A percentile compares a stretch with the other conserved stretches of the same genome.
Evolutionary conservation across 306 rosid species (phyloP).

Genomic region (Castanospermum australe): DNA sequence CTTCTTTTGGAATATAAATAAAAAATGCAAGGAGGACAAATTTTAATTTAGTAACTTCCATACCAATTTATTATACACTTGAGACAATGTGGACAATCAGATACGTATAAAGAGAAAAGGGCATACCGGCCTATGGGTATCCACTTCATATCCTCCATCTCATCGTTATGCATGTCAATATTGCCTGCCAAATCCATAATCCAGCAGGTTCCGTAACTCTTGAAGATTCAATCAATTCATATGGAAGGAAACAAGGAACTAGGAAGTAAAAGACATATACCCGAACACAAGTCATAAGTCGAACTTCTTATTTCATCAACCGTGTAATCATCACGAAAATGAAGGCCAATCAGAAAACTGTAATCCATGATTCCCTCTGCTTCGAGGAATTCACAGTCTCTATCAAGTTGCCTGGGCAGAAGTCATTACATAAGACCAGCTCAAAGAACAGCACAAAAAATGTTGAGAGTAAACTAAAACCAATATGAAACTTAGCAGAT

Average conservation of each 20-base stretch:
- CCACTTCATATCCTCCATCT: slow-evolving; percentile 37
- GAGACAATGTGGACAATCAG: slow-evolving; percentile 11
- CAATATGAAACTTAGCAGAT: not conserved
- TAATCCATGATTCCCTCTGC: slow-evolving; percentile 64
- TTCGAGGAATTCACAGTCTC: slow-evolving; percentile 55
- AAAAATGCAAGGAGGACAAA: not conserved
- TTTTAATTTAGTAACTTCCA: not conserved
- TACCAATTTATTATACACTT: slow-evolving; percentile 1
- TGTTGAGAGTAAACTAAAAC: not conserved
- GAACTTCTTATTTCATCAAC: slow-evolving; percentile 34
- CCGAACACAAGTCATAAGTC: slow-evolving; percentile 22
- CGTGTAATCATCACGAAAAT: slow-evolving; percentile 42
- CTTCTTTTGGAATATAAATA: not conserved
- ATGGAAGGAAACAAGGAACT: not conserved
- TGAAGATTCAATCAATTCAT: slow-evolving; percentile 7
- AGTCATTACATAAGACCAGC: slow-evolving; percentile 24
- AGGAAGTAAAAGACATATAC: slow-evolving; percentile 28
- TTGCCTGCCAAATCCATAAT: slow-evolving; percentile 39
- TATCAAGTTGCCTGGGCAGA: slow-evolving; percentile 53
- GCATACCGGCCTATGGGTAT: slow-evolving; percentile 47
- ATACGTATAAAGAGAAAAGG: slow-evolving; percentile 17
- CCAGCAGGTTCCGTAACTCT: not conserved
- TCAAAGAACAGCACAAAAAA: not conserved
- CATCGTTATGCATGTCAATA: slow-evolving; percentile 34
- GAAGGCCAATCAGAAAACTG: slow-evolving; percentile 57